Base-by-base conservation (phyloP, 2,329 filamentous ascomycete genomes). In the Penicillium sp. region DNA sequence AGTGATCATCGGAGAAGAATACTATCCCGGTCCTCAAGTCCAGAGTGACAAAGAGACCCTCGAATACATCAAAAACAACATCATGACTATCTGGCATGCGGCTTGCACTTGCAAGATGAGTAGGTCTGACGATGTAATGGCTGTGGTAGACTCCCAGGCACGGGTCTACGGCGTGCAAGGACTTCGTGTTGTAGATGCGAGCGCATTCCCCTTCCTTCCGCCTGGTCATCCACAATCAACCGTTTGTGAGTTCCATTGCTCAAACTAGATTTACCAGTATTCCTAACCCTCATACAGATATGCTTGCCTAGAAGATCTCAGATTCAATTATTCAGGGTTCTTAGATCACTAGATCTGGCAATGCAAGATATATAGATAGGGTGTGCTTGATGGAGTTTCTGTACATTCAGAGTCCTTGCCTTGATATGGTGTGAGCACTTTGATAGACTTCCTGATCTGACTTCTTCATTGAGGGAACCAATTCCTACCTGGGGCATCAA, bases 11-110 rank as follows among this genome's bases (percentile, higher is more conserved):
- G 78, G 76, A 1, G 66, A 73, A 0, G 78, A 81, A 63, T 67
- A 71, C 46, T 69, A 71, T 60, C 76, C 81, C 0, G 77, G 81
- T 2, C 35, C 57, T 2, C 60, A 75, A 6, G 67, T 79, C 6
- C 62, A 74, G 33, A 76, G 76, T 0, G 80, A 84, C 61, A 73
- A 68, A 11, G 68, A 82, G 54, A 79, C 84, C 14, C 64, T 80
- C 3, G 64, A 75, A 4, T 72, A 65, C 10, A 71, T 79, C 42
- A 62, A 67, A 35, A 55, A 71, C 6, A 72, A 65, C 57, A 49
- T 76, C 14, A 72, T 70, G 58, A 66, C 68, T 0, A 30, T 75
- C 4, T 75, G 70, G 65, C 70, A 75, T 62, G 66, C 70, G 3
- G 58, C 65, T 37, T 71, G 69, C 42, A 75, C 73, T 3, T 73